Percentiles rank a stretch among this genome's conserved stretches.
Conservation (phyloP, 768 basidiomycete genomes). For the Vishniacozyma victoriae region DNA sequence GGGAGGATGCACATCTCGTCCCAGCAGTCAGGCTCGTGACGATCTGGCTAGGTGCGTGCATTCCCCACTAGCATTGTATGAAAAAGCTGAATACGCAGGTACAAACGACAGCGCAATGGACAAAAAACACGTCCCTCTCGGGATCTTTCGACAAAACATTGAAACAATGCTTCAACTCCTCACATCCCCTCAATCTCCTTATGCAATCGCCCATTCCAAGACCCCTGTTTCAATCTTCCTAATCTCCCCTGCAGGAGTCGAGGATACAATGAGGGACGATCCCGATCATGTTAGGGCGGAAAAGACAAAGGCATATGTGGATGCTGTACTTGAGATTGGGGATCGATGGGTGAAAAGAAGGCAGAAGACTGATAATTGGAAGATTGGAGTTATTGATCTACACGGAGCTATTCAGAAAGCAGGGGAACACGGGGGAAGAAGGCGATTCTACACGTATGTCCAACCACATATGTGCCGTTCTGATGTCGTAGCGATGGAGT, state of each 20-base stretch:
- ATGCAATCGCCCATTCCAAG: neutral
- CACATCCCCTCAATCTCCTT: conserved; percentile 14
- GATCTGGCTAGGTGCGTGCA: conserved; percentile 32
- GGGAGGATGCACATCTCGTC: conserved; percentile 4
- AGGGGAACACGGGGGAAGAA: conserved; percentile 12
- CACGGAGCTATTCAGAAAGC: conserved; percentile 14
- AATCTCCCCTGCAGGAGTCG: conserved; percentile 15
- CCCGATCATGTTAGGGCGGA: neutral
- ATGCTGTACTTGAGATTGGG: conserved; percentile 8
- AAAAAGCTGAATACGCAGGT: conserved; percentile 7
- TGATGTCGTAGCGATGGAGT: conserved; percentile 58
- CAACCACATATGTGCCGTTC: neutral
- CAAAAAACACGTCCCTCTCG: conserved; percentile 16
- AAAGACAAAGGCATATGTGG: conserved; percentile 3
- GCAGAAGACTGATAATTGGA: conserved; percentile 13
- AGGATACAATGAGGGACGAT: neutral
- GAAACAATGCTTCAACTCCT: conserved; percentile 9
- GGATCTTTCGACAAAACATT: conserved; percentile 13
- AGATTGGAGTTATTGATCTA: conserved; percentile 18
- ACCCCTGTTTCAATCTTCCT: conserved; percentile 10
- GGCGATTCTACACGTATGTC: conserved; percentile 16
- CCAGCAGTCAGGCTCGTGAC: conserved; percentile 20
- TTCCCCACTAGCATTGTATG: neutral
- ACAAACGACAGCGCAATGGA: conserved; percentile 19
- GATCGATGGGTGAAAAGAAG: conserved; percentile 8